A percentile compares a stretch with the other conserved stretches of the same genome.
Conservation (phyloP, 257 asterid species). For the Plantago ovata region DNA sequence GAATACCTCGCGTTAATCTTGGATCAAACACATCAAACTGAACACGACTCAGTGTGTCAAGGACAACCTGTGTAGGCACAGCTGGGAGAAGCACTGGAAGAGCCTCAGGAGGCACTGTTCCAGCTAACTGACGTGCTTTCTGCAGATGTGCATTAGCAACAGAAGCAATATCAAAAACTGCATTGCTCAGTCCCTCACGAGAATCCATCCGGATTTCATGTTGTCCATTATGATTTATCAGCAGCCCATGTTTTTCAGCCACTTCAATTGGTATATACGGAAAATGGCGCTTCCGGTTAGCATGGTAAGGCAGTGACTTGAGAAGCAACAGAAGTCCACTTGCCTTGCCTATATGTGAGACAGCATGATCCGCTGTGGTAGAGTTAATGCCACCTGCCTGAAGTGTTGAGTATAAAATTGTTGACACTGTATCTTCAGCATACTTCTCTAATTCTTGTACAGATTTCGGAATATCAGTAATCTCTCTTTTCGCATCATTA, state of each 20-base stretch:
- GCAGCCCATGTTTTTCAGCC: slow-evolving; percentile 73
- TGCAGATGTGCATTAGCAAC: slow-evolving; percentile 74
- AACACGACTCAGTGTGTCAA: slow-evolving; percentile 62
- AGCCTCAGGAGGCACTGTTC: slow-evolving; percentile 76
- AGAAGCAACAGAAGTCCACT: slow-evolving; percentile 82
- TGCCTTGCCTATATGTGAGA: slow-evolving; percentile 94
- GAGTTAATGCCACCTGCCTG: slow-evolving; percentile 77
- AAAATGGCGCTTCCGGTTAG: slow-evolving; percentile 48
- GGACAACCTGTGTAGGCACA: slow-evolving; percentile 64
- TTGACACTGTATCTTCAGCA: slow-evolving; percentile 83
- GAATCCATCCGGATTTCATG: slow-evolving; percentile 52
- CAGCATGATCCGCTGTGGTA: slow-evolving; percentile 87
- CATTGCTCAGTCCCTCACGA: slow-evolving; percentile 55
- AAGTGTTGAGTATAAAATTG: slow-evolving; percentile 79
- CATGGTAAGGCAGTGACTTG: slow-evolving; percentile 81
- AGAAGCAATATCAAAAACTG: slow-evolving; percentile 89
- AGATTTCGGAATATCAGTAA: slow-evolving; percentile 46
- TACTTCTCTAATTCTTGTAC: slow-evolving; percentile 71
- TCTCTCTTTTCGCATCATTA: slow-evolving; percentile 69
- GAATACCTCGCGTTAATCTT: slow-evolving; percentile 51
- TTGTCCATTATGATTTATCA: slow-evolving; percentile 46
- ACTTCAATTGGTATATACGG: slow-evolving; percentile 60
- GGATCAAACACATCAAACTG: slow-evolving; percentile 88
- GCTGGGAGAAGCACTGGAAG: slow-evolving; percentile 71
- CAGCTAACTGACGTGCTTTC: slow-evolving; percentile 74